phyloP scores from a whole-genome alignment of 257 asterid species.

The Solanum virginianum region DNA sequence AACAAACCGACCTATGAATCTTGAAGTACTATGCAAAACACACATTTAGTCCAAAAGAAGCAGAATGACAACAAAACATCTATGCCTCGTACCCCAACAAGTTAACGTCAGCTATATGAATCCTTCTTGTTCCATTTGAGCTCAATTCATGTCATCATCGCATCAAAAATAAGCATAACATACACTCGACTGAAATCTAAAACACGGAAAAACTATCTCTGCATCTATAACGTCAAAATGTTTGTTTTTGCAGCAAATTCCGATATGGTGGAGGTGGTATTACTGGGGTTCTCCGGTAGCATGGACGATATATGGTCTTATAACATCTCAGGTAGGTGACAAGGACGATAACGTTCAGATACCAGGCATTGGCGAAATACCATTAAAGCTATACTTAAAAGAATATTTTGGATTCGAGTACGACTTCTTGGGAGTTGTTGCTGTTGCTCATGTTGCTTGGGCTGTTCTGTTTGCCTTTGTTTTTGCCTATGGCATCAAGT shows the following conservation, averaged over 20 bases:
- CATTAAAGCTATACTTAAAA: constrained; percentile 32
- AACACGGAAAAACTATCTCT: background rate
- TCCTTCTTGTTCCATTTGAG: background rate
- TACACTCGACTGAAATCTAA: background rate
- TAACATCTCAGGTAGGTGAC: constrained; percentile 68
- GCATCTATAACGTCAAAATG: background rate
- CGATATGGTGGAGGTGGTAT: constrained; percentile 90
- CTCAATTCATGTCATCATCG: background rate
- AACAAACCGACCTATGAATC: background rate
- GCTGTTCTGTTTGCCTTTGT: constrained; percentile 13
- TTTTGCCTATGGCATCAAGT: constrained; percentile 33
- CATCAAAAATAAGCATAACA: background rate
- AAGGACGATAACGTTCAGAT: constrained; percentile 10
- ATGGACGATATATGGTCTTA: constrained; percentile 75
- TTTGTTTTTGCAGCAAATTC: constrained; percentile 40
- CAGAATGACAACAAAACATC: background rate
- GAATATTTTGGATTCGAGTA: constrained; percentile 33
- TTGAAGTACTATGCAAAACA: background rate
- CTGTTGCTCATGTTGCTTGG: constrained; percentile 32
- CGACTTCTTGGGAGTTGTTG: constrained; percentile 60
- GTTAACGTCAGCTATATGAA: background rate
- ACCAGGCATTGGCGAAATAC: constrained; percentile 29
- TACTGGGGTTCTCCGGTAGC: constrained; percentile 78
- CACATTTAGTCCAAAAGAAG: background rate
- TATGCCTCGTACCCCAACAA: background rate